A percentile compares a stretch with the other conserved stretches of the same genome.
Evolutionary conservation across 2,329 filamentous ascomycete genomes (phyloP).

Genomic region (Sclerotinia sclerotiorum): DNA sequence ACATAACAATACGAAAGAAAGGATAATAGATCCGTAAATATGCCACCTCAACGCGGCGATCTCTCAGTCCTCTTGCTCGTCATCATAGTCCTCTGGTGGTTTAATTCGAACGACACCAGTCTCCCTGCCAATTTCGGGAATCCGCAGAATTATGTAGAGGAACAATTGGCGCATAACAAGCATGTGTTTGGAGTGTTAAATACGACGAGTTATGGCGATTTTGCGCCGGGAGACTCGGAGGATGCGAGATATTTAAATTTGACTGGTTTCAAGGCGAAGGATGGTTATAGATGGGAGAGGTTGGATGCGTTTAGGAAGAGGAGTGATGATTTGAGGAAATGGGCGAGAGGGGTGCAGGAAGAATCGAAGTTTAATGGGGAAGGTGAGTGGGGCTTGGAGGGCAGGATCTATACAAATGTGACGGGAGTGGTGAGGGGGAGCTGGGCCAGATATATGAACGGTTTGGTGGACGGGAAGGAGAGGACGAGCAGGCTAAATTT

Average conservation of each 20-base stretch:
- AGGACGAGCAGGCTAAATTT: slow-evolving; percentile 56
- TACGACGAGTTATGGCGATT: slow-evolving; percentile 59
- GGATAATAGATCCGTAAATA: slow-evolving; percentile 22
- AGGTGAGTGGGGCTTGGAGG: slow-evolving; percentile 26
- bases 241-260: slow-evolving; percentile 60
- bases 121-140: slow-evolving; percentile 44
- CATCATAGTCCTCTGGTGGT: slow-evolving; percentile 39
- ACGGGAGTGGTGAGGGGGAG: slow-evolving; percentile 40
- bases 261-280: slow-evolving; percentile 71
- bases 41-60: slow-evolving; percentile 37
- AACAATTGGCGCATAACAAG: slow-evolving; percentile 53
- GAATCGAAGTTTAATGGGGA: not conserved
- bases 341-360: slow-evolving; percentile 46
- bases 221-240: slow-evolving; percentile 46
- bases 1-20: not conserved
- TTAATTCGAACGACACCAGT: slow-evolving; percentile 36
- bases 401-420: slow-evolving; percentile 40
- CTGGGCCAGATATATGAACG: slow-evolving; percentile 37
- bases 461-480: slow-evolving; percentile 30
- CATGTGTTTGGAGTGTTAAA: slow-evolving; percentile 56
- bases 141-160: slow-evolving; percentile 45
- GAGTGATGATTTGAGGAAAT: slow-evolving; percentile 60
- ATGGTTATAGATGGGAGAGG: slow-evolving; percentile 77
- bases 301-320: slow-evolving; percentile 64
- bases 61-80: slow-evolving; percentile 37